Evolutionary conservation across 1,139 yeast genomes (phyloP).

Genomic region (Saccharomyces hybrid): DNA sequence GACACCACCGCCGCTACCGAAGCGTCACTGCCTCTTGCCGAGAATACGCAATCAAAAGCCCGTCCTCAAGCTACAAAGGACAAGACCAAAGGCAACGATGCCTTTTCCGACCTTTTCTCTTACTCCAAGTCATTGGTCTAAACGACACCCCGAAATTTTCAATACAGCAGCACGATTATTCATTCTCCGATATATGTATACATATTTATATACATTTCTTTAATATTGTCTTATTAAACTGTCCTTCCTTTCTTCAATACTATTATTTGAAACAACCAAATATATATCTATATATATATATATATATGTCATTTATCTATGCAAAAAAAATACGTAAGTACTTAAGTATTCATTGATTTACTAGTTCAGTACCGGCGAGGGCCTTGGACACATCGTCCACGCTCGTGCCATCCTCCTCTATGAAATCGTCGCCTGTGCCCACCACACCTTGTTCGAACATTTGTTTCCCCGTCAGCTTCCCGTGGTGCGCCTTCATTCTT

Average conservation of each 20-base stretch:
- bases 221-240: not conserved
- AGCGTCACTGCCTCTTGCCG: not conserved
- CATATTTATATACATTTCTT: not conserved
- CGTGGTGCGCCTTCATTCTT: conserved; percentile 53
- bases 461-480: conserved; percentile 78
- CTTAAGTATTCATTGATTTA: not conserved
- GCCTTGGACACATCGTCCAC: conserved; percentile 7
- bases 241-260: not conserved
- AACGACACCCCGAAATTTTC: not conserved
- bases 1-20: not conserved
- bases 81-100: conserved; percentile 17
- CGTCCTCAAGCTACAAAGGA: conserved; percentile 2
- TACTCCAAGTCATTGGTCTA: conserved; percentile 27
- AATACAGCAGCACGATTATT: not conserved
- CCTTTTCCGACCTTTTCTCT: conserved; percentile 30
- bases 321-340: not conserved
- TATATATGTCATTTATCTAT: not conserved
- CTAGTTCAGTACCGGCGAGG: not conserved
- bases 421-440: conserved; percentile 48
- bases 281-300: no score
- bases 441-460: conserved; percentile 86
- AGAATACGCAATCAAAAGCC: not conserved
- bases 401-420: conserved; percentile 26
- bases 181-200: not conserved
- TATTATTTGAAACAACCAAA: not conserved